Evolutionary conservation across 2,329 filamentous ascomycete genomes (phyloP).

Genomic region (Fusarium continuum): DNA sequence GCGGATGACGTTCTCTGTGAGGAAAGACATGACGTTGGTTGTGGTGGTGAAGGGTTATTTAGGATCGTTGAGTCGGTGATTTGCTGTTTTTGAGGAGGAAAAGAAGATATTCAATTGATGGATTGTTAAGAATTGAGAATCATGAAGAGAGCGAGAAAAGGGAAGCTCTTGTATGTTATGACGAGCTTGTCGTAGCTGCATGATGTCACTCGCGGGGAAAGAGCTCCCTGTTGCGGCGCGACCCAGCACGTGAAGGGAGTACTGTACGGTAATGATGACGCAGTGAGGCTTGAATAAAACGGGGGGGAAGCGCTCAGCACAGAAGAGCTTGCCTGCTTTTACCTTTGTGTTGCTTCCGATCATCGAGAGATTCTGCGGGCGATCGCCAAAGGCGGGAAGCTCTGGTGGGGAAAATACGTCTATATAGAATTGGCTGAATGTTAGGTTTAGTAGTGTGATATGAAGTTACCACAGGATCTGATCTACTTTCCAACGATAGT

Average conservation of each 20-base stretch:
- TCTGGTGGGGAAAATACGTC: constrained; percentile 14
- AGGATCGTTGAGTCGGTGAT: not conserved
- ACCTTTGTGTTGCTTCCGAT: constrained; percentile 4
- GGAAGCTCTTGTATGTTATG: constrained; percentile 32
- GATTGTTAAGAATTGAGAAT: not conserved
- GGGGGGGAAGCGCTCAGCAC: constrained; percentile 6
- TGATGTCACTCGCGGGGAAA: constrained; percentile 43
- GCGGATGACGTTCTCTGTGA: constrained; percentile 58
- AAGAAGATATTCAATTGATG: constrained; percentile 20
- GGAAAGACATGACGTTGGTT: constrained; percentile 59
- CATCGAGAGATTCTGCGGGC: constrained; percentile 29
- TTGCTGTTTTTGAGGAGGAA: not conserved
- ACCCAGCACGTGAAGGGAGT: constrained; percentile 34
- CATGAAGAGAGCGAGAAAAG: not conserved
- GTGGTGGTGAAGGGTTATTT: not conserved
- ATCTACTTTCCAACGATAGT: not conserved
- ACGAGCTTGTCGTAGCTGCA: constrained; percentile 33
- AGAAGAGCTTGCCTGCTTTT: constrained; percentile 5
- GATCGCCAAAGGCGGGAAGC: constrained; percentile 22
- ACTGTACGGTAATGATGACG: constrained; percentile 43
- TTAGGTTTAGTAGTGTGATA: constrained; percentile 17
- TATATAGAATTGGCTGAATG: not conserved
- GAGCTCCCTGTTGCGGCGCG: constrained; percentile 32
- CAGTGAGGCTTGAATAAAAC: constrained; percentile 27
- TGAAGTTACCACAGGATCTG: not conserved